Base-by-base conservation (phyloP, 2,329 filamentous ascomycete genomes). In the Phialophora tarda region DNA sequence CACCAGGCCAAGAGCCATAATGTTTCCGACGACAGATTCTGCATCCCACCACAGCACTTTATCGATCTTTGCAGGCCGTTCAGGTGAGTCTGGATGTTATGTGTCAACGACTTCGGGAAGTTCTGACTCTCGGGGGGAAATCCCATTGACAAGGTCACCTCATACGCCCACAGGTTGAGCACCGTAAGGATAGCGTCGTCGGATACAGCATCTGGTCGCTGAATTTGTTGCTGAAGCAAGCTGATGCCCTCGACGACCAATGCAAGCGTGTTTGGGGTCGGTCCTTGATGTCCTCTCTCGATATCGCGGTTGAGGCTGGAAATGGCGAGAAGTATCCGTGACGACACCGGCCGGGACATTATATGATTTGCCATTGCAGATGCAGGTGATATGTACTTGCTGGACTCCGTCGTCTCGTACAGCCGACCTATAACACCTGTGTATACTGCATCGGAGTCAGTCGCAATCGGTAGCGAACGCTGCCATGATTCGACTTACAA, bases 1-100 rank as follows among this genome's bases (percentile, higher is more conserved):
- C 64, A 66, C 64, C 64, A 66, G 41, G 64, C 64, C n/a, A 66
- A 38, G 2, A 60, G 54, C 59, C 59, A 66, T 41, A 62, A 24
- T 1, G 64, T 62, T 21, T 62, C 59, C 38, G 64, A 41, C 30
- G 59, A 58, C 28, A 66, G 54, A 21, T 54, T 54, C 7, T 34
- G 59, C 30, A 66, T 14, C 4, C 64, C 64, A 21, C 64, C 64
- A 14, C 34, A 34, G 14, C 54, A 56, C 21, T 30, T 51, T 12
- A 66, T 66, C 14, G 59, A 62, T 44, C 54, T 23, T 32, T 59
- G 59, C 28, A 66, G 59, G 12, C 64, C 64, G 23, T 59, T 41
- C 21, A 66, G n/a, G 34, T 66, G 64, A 11, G 64, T 57, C 30
- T 62, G 64, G 12, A 66, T 62, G 26, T 61, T 62, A 12, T 59